phyloP scores from a whole-genome alignment of 352 stramenopile genomes.

The Phytophthora meadii region DNA sequence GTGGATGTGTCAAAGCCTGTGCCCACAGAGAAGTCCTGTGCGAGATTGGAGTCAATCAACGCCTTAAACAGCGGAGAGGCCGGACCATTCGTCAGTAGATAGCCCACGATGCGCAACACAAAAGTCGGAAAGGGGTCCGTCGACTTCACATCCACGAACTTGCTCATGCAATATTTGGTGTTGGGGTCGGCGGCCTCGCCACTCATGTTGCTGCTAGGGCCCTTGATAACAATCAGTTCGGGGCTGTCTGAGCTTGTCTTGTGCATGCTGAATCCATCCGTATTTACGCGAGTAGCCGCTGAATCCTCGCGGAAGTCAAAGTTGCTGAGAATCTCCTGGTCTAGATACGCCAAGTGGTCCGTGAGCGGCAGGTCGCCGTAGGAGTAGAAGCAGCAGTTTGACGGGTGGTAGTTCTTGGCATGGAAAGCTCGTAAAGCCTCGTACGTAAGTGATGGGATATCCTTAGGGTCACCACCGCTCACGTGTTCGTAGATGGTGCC shows the following conservation, averaged over 20 bases:
- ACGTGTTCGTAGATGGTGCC: slow-evolving; percentile 87
- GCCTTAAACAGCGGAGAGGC: slow-evolving; percentile 86
- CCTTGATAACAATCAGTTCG: slow-evolving; percentile 54
- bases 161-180: slow-evolving; percentile 81
- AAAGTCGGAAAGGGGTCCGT: slow-evolving; percentile 83
- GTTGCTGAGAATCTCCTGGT: slow-evolving; percentile 68
- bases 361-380: slow-evolving; percentile 88
- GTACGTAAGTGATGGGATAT: slow-evolving; percentile 83
- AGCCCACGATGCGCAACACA: slow-evolving; percentile 79
- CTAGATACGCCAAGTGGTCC: slow-evolving; percentile 78
- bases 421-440: slow-evolving; percentile 84
- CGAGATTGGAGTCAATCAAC: slow-evolving; percentile 78
- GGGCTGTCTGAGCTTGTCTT: slow-evolving; percentile 24
- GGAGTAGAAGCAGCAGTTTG: slow-evolving; percentile 90
- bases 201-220: slow-evolving; percentile 70
- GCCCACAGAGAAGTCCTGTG: slow-evolving; percentile 79
- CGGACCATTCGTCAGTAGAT: slow-evolving; percentile 80
- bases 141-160: slow-evolving; percentile 71
- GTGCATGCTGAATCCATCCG: slow-evolving; percentile 48
- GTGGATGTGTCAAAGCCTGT: slow-evolving; percentile 86
- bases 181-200: slow-evolving; percentile 61
- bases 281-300: slow-evolving; percentile 54
- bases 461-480: slow-evolving; percentile 74
- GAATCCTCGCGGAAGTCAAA: slow-evolving; percentile 71
- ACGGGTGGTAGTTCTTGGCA: slow-evolving; percentile 87